Evolutionary conservation across 192 early-diverging fungal species (phyloP).

Genomic region (Gonapodya sp.): DNA sequence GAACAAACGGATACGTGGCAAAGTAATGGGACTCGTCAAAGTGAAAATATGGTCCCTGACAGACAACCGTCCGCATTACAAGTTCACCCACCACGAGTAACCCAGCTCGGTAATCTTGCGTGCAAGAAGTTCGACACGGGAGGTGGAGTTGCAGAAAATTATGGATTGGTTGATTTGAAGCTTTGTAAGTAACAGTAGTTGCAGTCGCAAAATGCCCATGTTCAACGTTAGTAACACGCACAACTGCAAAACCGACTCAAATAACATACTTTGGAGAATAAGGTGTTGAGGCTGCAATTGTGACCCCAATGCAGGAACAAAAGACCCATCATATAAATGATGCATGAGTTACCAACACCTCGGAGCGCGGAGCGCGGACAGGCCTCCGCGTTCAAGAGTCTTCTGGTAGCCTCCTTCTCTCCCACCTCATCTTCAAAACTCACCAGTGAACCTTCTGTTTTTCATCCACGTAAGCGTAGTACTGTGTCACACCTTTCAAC

Average conservation of each 20-base stretch:
- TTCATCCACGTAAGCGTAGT: slow-evolving; percentile 99
- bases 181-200: slow-evolving; percentile 23
- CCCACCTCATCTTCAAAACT: neutral
- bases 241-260: too few relatives aligned
- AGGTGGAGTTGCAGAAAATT: slow-evolving; percentile 99
- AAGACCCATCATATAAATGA: too few relatives aligned
- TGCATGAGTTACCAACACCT: too few relatives aligned
- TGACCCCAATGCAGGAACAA: neutral
- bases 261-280: slow-evolving; percentile 79
- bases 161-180: slow-evolving; percentile 99
- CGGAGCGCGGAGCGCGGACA: too few relatives aligned
- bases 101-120: slow-evolving; percentile 99
- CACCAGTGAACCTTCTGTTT: slow-evolving; percentile 92
- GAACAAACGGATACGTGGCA: too few relatives aligned
- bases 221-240: too few relatives aligned
- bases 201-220: neutral
- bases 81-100: slow-evolving; percentile 63
- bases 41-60: neutral
- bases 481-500: slow-evolving; percentile 95
- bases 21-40: too few relatives aligned
- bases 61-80: neutral
- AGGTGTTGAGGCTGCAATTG: slow-evolving; percentile 38
- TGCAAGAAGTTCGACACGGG: slow-evolving; percentile 94
- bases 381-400: too few relatives aligned
- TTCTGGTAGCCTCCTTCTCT: neutral